Evolutionary conservation across 2,329 filamentous ascomycete species (phyloP), one percentile per base, ranked within the genome.

Genomic region (Malbranchea cinnamomea): DNA sequence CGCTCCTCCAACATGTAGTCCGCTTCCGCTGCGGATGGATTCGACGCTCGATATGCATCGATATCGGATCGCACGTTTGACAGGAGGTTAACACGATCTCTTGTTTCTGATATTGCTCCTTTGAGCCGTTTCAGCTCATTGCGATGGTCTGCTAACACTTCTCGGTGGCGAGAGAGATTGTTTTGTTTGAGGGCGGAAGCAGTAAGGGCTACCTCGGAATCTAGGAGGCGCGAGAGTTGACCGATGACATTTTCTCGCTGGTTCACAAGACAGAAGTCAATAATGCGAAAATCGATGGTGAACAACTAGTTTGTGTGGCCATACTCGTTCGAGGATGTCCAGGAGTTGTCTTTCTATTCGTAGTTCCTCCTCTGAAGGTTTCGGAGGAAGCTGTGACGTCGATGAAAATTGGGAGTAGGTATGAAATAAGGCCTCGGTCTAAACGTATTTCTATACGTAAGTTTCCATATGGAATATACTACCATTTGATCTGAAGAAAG

Each of bases 1-100:
- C 89, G 71, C 66, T 98, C 89, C 45, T 81, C 78, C 16, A 98
- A 68, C 85, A 98, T 94, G 62, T 95, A 98, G 37, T 98, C 87
- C 26, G 83, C 83, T 59, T 95, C 89, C 32, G 77, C 79, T 2
- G 74, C 74, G 43, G 72, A 79, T 6, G 82, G 81, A 50, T 92
- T 89, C 33, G 71, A 73, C 28, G 77, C 71, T 32, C 79, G 80
- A 60, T 93, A 94, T 32, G 82, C 75, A 53, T 83, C 71, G 54
- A 95, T 95, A 53, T 98, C 89, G 46, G 78, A 79, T 39, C 83
- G 80, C 28, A 98, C 84, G 48, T 83, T 89, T 31, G 76, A 78
- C 33, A 98, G 73, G 18, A 98, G 73, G 55, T 95, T 93, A 33
- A 81, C 79, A 41, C 84, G 76, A 55, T 91, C 76, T 47, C 89